Conservation (phyloP, 2,329 filamentous ascomycete genomes). For the Exophiala viscosa region DNA sequence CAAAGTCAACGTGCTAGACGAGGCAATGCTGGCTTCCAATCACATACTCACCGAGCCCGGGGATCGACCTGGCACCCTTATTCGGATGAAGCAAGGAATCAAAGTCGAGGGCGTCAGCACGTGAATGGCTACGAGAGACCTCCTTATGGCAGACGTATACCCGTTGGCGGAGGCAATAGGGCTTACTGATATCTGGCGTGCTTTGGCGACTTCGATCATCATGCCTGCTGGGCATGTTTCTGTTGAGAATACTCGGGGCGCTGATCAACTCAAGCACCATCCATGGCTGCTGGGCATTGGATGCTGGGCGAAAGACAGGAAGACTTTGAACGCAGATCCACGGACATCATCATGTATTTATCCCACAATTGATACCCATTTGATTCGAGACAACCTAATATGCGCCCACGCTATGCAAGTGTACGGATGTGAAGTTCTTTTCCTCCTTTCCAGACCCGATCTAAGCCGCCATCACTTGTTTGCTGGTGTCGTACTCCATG, state of each 20-base stretch:
- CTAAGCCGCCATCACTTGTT: constrained; percentile 49
- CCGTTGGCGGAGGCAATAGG: background rate
- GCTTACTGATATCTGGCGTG: background rate
- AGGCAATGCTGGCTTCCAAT: background rate
- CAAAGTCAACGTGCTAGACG: constrained; percentile 20
- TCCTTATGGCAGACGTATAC: constrained; percentile 2
- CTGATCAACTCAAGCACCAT: too few species aligned
- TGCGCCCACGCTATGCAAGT: constrained; percentile 23
- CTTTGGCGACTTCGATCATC: background rate
- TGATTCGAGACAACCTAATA: background rate
- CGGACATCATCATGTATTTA: background rate
- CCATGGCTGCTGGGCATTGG: background rate
- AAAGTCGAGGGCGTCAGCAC: background rate
- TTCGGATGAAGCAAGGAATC: background rate
- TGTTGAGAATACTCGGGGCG: background rate
- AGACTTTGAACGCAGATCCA: background rate
- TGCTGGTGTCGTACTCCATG: constrained; percentile 79
- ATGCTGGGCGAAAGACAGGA: background rate
- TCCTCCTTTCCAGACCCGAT: background rate
- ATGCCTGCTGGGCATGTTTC: background rate
- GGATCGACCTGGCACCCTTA: background rate
- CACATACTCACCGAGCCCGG: background rate
- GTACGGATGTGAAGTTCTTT: background rate
- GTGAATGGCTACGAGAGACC: background rate
- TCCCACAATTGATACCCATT: constrained; percentile 1